phyloP scores from a whole-genome alignment of 345 rosid genomes.

The Draba incana region DNA sequence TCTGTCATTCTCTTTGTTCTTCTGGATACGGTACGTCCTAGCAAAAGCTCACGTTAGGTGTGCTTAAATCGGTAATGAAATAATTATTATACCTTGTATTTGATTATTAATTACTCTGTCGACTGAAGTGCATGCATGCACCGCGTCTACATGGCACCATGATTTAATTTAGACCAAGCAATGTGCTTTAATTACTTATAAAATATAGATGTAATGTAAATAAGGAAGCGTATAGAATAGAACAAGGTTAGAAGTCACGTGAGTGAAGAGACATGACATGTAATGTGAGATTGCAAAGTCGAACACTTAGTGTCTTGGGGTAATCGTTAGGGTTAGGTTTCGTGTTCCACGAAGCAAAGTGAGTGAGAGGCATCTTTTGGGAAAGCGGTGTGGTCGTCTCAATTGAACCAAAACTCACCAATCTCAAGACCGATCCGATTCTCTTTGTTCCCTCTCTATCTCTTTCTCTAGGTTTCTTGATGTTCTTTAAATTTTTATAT shows the following conservation, averaged over 20 bases:
- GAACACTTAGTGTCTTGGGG: constrained; percentile 51
- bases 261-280: constrained; percentile 35
- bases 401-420: constrained; percentile 56
- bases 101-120: constrained; percentile 21
- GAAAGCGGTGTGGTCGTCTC: constrained; percentile 85
- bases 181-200: not conserved
- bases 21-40: constrained; percentile 34
- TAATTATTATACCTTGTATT: not conserved
- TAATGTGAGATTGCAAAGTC: constrained; percentile 39
- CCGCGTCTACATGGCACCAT: constrained; percentile 41
- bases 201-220: not conserved
- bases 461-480: constrained; percentile 25
- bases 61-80: constrained; percentile 9
- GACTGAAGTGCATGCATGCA: constrained; percentile 44
- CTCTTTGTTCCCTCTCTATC: constrained; percentile 53
- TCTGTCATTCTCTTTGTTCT: no score
- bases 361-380: constrained; percentile 58
- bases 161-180: constrained; percentile 1
- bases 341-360: constrained; percentile 54
- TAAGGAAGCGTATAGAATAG: not conserved
- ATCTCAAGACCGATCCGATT: constrained; percentile 84
- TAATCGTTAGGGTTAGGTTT: constrained; percentile 46
- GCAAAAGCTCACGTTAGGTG: constrained; percentile 20
- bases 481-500: constrained; percentile 20
- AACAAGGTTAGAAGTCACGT: constrained; percentile 37